Base-by-base conservation (phyloP, 164 flowering plant genomes). In the Piper betle region DNA sequence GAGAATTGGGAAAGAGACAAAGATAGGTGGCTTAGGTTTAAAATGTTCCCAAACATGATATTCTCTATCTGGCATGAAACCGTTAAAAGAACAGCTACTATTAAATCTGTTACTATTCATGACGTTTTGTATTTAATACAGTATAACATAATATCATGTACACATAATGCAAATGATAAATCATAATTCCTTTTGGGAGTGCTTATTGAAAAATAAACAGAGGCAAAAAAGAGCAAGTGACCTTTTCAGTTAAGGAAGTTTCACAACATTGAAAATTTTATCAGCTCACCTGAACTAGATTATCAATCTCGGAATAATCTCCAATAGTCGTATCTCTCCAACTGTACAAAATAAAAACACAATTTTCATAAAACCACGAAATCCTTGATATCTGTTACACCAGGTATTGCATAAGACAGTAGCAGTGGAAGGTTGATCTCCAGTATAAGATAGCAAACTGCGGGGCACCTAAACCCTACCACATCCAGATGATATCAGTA, bases 281-380 rank as follows among this genome's bases (percentile, higher is more conserved):
- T 12, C 50, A 53, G 65, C 76, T 38, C 53, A 88, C 99, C 91
- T 93, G 97, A 71, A 93, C 97, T 71, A 86, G 75, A 74, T 90
- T 90, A 71, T 90, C 96, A 57, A 93, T 86, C 82, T 88, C 90
- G 53, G 89, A 62, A 63, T 74, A 74, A 69, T 93, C 91, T 39
- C 96, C 99, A 16, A 93, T 73, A 16, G 66, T 60, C 11, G 99
- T 90, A 61, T 93, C 99, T 74, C 99, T 82, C 99, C 99, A 93
- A 74, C 99, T 93, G 86, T 84, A 79, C 54, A 46, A 66, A 41
- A 60, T 64, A 65, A 62, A 10, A 7, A 37, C 37, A 3, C 6
- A 33, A 56, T 16, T 7, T 19, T 20, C 5, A n/a, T 37, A 15
- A 19, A 37, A 58, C 40, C 33, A 25, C 33, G 33, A 59, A 59